These are phyloP conservation scores for Halenospora varia DNA, from an alignment of 495 filamentous ascomycete genomes.

Conservation along the genomic window DNA sequence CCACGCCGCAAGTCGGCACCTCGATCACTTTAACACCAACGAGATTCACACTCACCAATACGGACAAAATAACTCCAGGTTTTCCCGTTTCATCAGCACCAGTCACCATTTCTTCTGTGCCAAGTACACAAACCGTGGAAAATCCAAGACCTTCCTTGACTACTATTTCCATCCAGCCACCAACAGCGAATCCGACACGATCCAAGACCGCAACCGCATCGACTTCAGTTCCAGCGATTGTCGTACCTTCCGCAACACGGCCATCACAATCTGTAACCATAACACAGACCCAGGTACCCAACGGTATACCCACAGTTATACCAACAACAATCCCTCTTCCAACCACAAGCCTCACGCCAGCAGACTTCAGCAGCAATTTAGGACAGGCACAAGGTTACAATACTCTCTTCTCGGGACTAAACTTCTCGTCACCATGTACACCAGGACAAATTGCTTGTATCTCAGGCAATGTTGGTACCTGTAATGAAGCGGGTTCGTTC, in stretches of 20 bases:
- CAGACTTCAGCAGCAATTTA: constrained; percentile 12
- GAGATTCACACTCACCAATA: constrained; percentile 13
- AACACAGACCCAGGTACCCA: background rate
- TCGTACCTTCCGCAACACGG: too few species aligned
- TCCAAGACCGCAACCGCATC: too few species aligned
- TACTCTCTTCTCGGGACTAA: constrained; percentile 21
- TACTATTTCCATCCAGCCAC: too few species aligned
- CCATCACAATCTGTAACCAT: background rate
- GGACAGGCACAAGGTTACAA: constrained; percentile 26
- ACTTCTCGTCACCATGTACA: constrained; percentile 21
- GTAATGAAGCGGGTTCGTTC: constrained; percentile 16
- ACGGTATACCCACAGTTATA: constrained; percentile 3
- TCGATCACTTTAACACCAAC: background rate
- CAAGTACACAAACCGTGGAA: too few species aligned
- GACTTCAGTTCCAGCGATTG: too few species aligned
- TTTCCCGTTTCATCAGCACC: background rate
- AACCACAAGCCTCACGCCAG: constrained; percentile 10
- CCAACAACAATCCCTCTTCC: background rate
- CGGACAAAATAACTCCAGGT: constrained; percentile 2
- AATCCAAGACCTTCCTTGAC: too few species aligned
- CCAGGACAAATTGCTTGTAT: constrained; percentile 20
- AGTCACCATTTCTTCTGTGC: background rate
- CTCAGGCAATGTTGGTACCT: constrained; percentile 16
- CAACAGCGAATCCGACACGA: too few species aligned
- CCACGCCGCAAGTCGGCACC: background rate